Evolutionary conservation across 345 rosid species (phyloP).

Genomic region (Pistacia atlantica): DNA sequence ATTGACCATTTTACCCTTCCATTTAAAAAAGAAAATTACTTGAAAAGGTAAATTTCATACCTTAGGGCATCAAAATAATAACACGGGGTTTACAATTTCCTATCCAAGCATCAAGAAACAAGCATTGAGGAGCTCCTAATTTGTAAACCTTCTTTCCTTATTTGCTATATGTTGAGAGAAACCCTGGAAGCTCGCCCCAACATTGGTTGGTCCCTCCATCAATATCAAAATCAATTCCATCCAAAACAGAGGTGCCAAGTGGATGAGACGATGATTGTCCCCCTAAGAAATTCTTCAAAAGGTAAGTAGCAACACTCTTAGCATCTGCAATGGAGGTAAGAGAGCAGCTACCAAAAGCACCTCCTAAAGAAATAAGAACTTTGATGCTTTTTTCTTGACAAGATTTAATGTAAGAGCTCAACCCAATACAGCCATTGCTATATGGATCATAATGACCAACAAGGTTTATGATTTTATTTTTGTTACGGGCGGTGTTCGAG

Average conservation of each 20-base stretch:
- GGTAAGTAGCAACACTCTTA: slow-evolving; percentile 32
- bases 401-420: slow-evolving; percentile 32
- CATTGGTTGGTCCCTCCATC: slow-evolving; percentile 30
- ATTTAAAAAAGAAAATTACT: no score
- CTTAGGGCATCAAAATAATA: slow-evolving; percentile 15
- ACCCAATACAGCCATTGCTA: slow-evolving; percentile 26
- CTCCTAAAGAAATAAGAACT: slow-evolving; percentile 33
- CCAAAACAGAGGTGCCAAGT: slow-evolving; percentile 28
- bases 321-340: slow-evolving; percentile 33
- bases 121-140: slow-evolving; percentile 35
- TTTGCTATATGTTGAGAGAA: slow-evolving; percentile 24
- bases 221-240: slow-evolving; percentile 39
- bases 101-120: slow-evolving; percentile 35
- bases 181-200: slow-evolving; percentile 31
- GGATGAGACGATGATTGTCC: slow-evolving; percentile 30
- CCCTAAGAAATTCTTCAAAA: slow-evolving; percentile 39
- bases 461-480: neutral
- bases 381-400: slow-evolving; percentile 34
- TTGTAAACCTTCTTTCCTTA: no score
- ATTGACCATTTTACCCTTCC: neutral
- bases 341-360: slow-evolving; percentile 26
- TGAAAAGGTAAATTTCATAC: no score
- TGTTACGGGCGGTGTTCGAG: no score
- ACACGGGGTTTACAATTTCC: neutral
- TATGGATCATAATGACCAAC: slow-evolving; percentile 37